Conservation (phyloP, 2,329 filamentous ascomycete species). For the Thelonectria olida region DNA sequence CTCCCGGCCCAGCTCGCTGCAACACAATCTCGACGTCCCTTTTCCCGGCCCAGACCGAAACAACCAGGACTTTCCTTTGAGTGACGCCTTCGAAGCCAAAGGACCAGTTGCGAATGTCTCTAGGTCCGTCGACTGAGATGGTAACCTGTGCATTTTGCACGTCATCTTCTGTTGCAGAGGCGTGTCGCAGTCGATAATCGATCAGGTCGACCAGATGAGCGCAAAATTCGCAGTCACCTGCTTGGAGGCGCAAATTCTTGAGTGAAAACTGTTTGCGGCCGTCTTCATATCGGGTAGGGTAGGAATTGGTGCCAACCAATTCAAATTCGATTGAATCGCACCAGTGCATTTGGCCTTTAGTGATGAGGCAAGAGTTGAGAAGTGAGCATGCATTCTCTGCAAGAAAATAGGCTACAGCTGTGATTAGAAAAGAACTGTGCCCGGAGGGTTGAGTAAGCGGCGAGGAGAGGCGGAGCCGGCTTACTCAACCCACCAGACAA, state of each 20-base stretch:
- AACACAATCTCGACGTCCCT: background rate
- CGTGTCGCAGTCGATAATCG: background rate
- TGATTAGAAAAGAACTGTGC: no score
- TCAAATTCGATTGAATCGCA: background rate
- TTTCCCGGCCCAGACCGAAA: background rate
- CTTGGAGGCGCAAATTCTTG: background rate
- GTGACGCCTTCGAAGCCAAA: background rate
- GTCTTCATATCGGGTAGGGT: background rate
- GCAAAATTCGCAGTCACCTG: background rate
- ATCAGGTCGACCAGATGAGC: background rate
- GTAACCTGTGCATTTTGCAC: background rate
- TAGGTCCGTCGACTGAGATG: background rate
- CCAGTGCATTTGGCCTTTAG: background rate
- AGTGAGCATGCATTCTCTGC: no score
- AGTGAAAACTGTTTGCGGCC: background rate
- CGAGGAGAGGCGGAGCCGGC: no score
- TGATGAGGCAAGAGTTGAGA: no score
- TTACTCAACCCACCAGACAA: no score
- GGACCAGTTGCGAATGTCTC: background rate
- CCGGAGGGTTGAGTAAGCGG: no score
- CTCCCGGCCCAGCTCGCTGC: background rate
- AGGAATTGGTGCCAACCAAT: background rate
- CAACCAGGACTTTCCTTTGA: background rate
- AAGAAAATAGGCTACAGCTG: no score
- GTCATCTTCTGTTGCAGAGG: background rate